Conservation (phyloP, 164 flowering plant genomes). For the Aristolochia californica region DNA sequence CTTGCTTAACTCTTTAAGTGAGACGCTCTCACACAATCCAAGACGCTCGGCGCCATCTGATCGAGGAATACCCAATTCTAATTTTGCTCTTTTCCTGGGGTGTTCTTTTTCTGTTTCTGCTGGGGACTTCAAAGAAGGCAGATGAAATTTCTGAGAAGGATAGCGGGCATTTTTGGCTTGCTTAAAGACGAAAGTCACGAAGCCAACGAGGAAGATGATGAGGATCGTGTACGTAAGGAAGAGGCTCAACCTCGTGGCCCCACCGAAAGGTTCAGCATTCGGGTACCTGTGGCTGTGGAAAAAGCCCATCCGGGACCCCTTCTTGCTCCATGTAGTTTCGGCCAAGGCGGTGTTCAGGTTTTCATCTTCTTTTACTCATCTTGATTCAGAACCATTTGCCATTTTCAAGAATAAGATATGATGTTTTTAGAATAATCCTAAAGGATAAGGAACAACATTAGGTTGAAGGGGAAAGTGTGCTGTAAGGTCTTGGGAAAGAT, state of each 20-base stretch:
- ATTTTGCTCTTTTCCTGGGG: too few species aligned
- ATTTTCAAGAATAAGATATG: background rate
- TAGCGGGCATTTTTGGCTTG: conserved; percentile 58
- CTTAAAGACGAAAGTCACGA: conserved; percentile 30
- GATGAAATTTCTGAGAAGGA: conserved; percentile 28
- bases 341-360: conserved; percentile 83
- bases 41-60: too few species aligned
- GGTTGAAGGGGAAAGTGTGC: too few species aligned
- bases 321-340: conserved; percentile 33
- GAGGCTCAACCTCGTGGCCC: conserved; percentile 15
- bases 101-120: too few species aligned
- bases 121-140: background rate
- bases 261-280: conserved; percentile 62
- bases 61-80: too few species aligned
- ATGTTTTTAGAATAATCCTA: background rate
- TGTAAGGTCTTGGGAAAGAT: too few species aligned
- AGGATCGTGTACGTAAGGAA: conserved; percentile 6
- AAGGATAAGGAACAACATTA: too few species aligned
- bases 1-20: too few species aligned
- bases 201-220: conserved; percentile 15
- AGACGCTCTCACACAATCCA: too few species aligned
- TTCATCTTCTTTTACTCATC: background rate
- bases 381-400: background rate
- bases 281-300: conserved; percentile 61
- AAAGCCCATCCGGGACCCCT: conserved; percentile 41